Evolutionary conservation across 1,139 yeast species (phyloP).

Genomic region (Taiozyma sp.): DNA sequence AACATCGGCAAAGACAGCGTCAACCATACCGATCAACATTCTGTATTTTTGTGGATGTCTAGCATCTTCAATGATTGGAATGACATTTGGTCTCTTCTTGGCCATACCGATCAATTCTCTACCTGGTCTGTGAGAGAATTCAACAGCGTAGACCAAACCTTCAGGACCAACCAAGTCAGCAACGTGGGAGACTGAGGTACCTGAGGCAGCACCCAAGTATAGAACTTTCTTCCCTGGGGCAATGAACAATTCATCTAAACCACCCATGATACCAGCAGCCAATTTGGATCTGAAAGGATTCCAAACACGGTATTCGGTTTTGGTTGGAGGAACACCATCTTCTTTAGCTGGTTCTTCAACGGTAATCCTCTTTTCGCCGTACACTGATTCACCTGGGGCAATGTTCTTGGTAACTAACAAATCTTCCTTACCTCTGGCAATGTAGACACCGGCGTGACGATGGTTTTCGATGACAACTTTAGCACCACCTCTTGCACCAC

Average conservation of each 20-base stretch:
- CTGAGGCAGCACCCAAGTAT: constrained; percentile 98
- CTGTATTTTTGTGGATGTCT: constrained; percentile 99
- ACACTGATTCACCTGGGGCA: constrained; percentile 98
- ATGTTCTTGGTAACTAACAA: constrained; percentile 92
- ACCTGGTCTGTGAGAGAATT: constrained; percentile 99
- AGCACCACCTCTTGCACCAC: constrained; percentile 85
- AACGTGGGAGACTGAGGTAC: constrained; percentile 98
- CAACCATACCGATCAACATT: constrained; percentile 98
- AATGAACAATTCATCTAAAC: constrained; percentile 95
- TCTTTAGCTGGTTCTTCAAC: constrained; percentile 89
- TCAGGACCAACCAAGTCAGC: constrained; percentile 98
- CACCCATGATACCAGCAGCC: constrained; percentile 99
- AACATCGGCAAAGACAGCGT: constrained; percentile 97
- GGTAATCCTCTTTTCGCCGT: constrained; percentile 95
- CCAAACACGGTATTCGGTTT: constrained; percentile 99
- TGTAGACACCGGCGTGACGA: constrained; percentile 96
- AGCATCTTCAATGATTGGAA: constrained; percentile 98
- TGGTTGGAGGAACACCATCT: constrained; percentile 87
- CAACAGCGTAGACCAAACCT: constrained; percentile 98
- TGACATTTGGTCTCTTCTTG: constrained; percentile 98
- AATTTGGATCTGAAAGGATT: constrained; percentile 99
- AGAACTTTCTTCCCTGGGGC: constrained; percentile 98
- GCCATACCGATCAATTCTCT: constrained; percentile 99
- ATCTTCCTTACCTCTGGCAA: constrained; percentile 99
- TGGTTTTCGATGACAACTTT: constrained; percentile 98